Base-by-base conservation (phyloP, 139 green algal species). In the Volvox reticuliferus region DNA sequence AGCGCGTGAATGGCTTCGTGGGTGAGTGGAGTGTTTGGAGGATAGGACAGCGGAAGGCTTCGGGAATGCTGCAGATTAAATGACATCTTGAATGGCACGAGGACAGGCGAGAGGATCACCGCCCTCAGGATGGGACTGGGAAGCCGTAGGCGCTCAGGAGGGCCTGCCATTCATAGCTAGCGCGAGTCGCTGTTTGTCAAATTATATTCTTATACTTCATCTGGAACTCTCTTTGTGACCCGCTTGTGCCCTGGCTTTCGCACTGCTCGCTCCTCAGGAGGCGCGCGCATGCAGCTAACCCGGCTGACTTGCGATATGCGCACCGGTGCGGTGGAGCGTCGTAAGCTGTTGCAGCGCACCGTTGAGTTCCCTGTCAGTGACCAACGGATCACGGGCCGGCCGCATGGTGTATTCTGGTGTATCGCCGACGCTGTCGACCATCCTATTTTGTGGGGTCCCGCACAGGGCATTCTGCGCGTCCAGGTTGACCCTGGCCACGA, bases 341-440 rank as follows among this genome's bases (percentile, higher is more conserved):
- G 16, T 12, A 80, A 82, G 65, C 76, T 95, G 67, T 71, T 93
- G 82, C 82, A 79, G 17, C 92, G 94, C 65, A 96, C 94, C n/a
- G 80, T 95, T n/a, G 95, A 97, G 91, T 97, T 97, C 91, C 94
- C 94, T 20, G 77, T 76, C 44, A 80, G 94, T 26, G 91, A 93
- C 68, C 79, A 73, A n/a, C 50, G 76, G 20, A 30, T 84, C 61
- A 91, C 79, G 6, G 82, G 78, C 21, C 87, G 67, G 33, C 79
- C 82, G 12, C 93, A 97, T 71, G 69, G 83, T 14, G 92, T 94
- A 50, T 87, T 93, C 32, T 97, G 95, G 88, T 94, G 91, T 37
- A 89, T 81, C 37, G 91, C 86, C 21, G 94, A 96, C 78, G 90
- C 69, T 20, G 92, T 95, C 67, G 88, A 94, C 61, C 22, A 96